Evolutionary conservation across 2,329 filamentous ascomycete species (phyloP).

Genomic region (Neonectria faginata): DNA sequence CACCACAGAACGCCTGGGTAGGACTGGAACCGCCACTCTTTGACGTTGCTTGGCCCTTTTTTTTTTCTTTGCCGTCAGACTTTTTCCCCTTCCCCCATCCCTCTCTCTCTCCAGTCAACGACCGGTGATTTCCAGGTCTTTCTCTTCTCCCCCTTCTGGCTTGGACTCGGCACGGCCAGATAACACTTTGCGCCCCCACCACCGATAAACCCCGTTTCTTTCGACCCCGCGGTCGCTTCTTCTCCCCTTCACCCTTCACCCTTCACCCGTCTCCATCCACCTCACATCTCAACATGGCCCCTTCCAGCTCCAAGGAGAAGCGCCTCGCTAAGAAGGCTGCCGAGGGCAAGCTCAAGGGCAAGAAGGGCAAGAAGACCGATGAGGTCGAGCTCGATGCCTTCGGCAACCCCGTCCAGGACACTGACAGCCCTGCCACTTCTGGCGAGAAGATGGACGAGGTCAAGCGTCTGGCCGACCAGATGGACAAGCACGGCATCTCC

Average conservation of each 20-base stretch:
- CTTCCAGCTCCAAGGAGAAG: conserved; percentile 78
- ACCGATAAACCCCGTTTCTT: conserved; percentile 43
- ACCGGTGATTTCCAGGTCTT: conserved; percentile 41
- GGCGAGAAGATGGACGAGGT: conserved; percentile 82
- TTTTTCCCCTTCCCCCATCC: conserved; percentile 30
- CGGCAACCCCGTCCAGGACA: conserved; percentile 64
- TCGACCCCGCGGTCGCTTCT: conserved; percentile 43
- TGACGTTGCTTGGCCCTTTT: conserved; percentile 42
- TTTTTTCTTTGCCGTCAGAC: conserved; percentile 40
- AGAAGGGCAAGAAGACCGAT: conserved; percentile 78
- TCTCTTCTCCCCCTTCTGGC: conserved; percentile 36
- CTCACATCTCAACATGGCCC: conserved; percentile 63
- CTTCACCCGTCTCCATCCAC: conserved; percentile 19
- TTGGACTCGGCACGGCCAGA: conserved; percentile 37
- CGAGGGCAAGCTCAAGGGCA: conserved; percentile 75
- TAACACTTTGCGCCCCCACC: conserved; percentile 31
- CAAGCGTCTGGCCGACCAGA: conserved; percentile 88
- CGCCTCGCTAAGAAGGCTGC: conserved; percentile 77
- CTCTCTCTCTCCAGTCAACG: conserved; percentile 35
- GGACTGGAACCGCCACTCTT: conserved; percentile 46
- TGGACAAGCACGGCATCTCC: conserved; percentile 95
- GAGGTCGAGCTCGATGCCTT: conserved; percentile 74
- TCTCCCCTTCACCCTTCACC: conserved; percentile 27
- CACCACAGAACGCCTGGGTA: conserved; percentile 40
- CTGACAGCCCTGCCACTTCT: conserved; percentile 75